These are phyloP conservation scores for Tanacetum coccineum DNA, from an alignment of 129 eudicot species.

Conservation along the genomic window DNA sequence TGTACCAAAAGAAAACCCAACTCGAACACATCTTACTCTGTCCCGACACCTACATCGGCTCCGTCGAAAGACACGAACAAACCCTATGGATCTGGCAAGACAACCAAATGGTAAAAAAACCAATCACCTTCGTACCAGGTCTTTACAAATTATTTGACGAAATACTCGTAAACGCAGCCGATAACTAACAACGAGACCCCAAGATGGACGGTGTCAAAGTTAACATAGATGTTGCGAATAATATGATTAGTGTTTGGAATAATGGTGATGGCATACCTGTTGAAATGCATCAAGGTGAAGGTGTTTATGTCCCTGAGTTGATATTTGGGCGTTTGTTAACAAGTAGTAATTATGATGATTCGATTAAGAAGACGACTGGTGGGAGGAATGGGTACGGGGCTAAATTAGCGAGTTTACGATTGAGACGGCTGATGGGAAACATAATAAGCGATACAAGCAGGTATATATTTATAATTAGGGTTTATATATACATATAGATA, in stretches of 20 bases:
- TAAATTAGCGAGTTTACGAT: slow-evolving; percentile 65
- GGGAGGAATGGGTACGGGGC: too few species aligned
- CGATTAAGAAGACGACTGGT: too few species aligned
- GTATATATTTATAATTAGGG: too few species aligned
- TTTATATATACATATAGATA: too few species aligned
- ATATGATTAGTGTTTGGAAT: slow-evolving; percentile 52
- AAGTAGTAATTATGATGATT: slow-evolving; percentile 60
- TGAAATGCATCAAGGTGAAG: slow-evolving; percentile 66
- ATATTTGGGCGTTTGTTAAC: slow-evolving; percentile 76
- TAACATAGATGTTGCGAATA: slow-evolving; percentile 41
- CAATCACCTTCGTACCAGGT: slow-evolving; percentile 58
- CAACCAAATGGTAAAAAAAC: slow-evolving; percentile 29
- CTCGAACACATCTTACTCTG: slow-evolving; percentile 74
- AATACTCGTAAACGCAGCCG: slow-evolving; percentile 71
- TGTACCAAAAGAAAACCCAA: too few species aligned
- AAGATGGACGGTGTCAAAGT: slow-evolving; percentile 56
- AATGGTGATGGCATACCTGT: slow-evolving; percentile 70
- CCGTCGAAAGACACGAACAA: too few species aligned
- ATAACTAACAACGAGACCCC: slow-evolving; percentile 70
- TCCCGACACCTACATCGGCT: slow-evolving; percentile 73
- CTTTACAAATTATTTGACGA: slow-evolving; percentile 77
- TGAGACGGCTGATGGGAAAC: slow-evolving; percentile 78
- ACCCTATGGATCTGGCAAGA: slow-evolving; percentile 53
- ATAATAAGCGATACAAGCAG: slow-evolving; percentile 69
- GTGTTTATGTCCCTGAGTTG: slow-evolving; percentile 75